These are phyloP conservation scores for Acanthochlamys bracteata DNA, from an alignment of 106 monocot species.

Conservation along the genomic window DNA sequence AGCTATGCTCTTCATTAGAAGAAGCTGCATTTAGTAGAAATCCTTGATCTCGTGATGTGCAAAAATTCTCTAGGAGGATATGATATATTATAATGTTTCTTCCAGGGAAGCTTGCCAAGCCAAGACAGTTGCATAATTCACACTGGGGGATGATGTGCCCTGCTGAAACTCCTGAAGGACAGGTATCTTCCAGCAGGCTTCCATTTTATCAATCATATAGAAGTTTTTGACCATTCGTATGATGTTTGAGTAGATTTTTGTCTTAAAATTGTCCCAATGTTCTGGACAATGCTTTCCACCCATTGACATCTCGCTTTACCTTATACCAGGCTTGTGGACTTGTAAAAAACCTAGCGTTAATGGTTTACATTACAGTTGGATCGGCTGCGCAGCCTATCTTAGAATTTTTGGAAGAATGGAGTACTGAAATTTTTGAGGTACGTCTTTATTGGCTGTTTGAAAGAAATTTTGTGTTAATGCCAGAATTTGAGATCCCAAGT, in stretches of 20 bases:
- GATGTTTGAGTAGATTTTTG: too few relatives aligned
- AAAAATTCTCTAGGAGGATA: not conserved
- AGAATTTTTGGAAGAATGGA: conserved; percentile 96
- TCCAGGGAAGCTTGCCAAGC: conserved; percentile 90
- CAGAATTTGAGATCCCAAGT: too few relatives aligned
- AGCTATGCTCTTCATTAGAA: not conserved
- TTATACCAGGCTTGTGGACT: conserved; percentile 74
- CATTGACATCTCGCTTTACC: too few relatives aligned
- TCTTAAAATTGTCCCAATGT: too few relatives aligned
- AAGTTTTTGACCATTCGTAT: too few relatives aligned
- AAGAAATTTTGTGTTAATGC: too few relatives aligned
- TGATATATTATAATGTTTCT: not conserved
- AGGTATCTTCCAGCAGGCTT: conserved; percentile 28
- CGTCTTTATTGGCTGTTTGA: not conserved
- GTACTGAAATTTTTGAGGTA: conserved; percentile 99
- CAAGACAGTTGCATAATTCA: conserved; percentile 91
- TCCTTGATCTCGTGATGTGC: too few relatives aligned
- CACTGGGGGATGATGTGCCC: conserved; percentile 99
- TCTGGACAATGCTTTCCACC: too few relatives aligned
- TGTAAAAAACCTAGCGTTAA: conserved; percentile 94
- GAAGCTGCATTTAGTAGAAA: not conserved
- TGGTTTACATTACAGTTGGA: conserved; percentile 99
- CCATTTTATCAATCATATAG: too few relatives aligned
- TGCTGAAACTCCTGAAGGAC: conserved; percentile 98
- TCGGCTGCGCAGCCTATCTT: conserved; percentile 94